Base-by-base conservation (phyloP, 164 flowering plant species). In the Vitis riparia region DNA sequence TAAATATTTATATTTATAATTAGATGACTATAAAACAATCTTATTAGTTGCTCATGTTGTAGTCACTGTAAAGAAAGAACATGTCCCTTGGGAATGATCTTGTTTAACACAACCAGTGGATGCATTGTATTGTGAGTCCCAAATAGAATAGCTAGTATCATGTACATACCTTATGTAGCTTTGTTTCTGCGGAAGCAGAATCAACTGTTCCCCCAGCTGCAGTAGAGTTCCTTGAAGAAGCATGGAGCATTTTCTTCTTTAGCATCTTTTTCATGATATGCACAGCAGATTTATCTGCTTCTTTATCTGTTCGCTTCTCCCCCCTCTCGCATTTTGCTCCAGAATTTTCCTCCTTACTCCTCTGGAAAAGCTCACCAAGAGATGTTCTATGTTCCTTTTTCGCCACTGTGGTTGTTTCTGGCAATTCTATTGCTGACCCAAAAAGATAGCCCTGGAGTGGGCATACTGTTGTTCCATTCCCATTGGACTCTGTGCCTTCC, bases 301-400 rank as follows among this genome's bases (percentile, higher is more conserved):
- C 88, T 68, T 78, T 86, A 23, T 83, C 85, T 23, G 70, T 62
- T 51, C 77, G 72, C 80, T 82, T 89, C 65, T 80, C 87, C 17
- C 75, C 82, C 69, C 61, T 66, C 7, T 81, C 86, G 5, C 6
- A 53, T 59, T 82, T 84, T 0, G 62, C 68, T 8, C 74, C 78
- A 17, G 58, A 49, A 52, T 70, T 74, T 27, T 88, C 89, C 65
- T 87, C 97, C 73, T 87, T 89, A 50, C 78, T 86, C 78, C 70
- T 90, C 86, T 88, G 92, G 75, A 94, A 91, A 66, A 94, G 82
- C 81, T 94, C 98, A 0, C 93, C 93, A 2, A 94, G 90, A 1
- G 98, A 91, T 15, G 92, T 79, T 70, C 97, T 78, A n/a, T 84
- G 76, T 74, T 91, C 97, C 73, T 90, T 90, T 81, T 85, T 86